Evolutionary conservation across 495 filamentous ascomycete species (phyloP).

Genomic region (Clavariopsis aquatica): DNA sequence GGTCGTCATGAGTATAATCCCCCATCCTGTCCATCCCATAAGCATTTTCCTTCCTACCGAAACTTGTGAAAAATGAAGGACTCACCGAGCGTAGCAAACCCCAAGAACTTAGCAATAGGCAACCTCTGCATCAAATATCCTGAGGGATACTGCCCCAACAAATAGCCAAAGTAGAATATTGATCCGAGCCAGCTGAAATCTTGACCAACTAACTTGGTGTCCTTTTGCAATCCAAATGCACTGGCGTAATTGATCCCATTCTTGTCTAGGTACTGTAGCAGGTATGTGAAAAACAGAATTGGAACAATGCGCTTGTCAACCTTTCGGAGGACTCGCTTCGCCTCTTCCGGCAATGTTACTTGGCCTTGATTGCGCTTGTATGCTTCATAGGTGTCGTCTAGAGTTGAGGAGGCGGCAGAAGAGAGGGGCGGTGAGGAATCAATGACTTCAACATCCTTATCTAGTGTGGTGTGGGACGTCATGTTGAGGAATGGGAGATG

Average conservation of each 20-base stretch:
- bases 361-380: conserved; percentile 44
- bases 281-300: conserved; percentile 58
- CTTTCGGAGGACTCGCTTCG: conserved; percentile 54
- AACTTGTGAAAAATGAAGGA: not conserved
- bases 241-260: conserved; percentile 61
- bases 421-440: conserved; percentile 24
- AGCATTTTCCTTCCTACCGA: not conserved
- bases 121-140: conserved; percentile 57
- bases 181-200: conserved; percentile 61
- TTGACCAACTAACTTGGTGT: conserved; percentile 54
- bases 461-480: conserved; percentile 1
- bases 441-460: conserved; percentile 21
- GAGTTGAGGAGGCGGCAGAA: conserved; percentile 35
- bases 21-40: conserved; percentile 41
- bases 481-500: not conserved
- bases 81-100: conserved; percentile 34
- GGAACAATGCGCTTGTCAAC: conserved; percentile 60
- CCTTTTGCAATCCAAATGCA: conserved; percentile 58
- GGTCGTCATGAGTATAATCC: conserved; percentile 50
- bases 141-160: conserved; percentile 56
- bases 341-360: conserved; percentile 50
- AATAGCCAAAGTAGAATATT: conserved; percentile 60
- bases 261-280: conserved; percentile 62
- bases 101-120: conserved; percentile 54
- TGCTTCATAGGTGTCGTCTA: conserved; percentile 52